Base-by-base conservation (phyloP, 1,284 basidiomycete genomes). In the Tausonia pullulans region DNA sequence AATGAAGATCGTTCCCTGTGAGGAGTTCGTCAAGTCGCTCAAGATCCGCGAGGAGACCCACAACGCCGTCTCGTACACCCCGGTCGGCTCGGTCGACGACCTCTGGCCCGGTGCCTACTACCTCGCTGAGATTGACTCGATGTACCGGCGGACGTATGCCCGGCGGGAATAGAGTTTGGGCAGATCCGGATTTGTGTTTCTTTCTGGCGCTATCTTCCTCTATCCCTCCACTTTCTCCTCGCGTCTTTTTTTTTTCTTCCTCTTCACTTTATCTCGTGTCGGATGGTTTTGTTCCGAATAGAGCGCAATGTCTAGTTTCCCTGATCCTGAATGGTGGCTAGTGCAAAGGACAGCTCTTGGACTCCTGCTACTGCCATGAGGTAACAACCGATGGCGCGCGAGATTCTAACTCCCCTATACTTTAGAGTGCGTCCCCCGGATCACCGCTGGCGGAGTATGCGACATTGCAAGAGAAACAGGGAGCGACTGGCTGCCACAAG, bases 21-120 rank as follows among this genome's bases (percentile, higher is more conserved):
- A 92, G 74, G 87, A 92, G 71, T 90, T 88, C 74, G 85, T 90
- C 56, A 82, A 84, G 68, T 82, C 86, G 50, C 81, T 91, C 69
- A 77, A 84, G 83, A 90, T 83, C 75, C 89, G 93, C 63, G 95
- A 98, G 80, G 87, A 89, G 78, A 97, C 95, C 81, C 94, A 98
- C 82, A 97, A 95, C 74, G 86, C 90, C 39, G 84, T 84, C 67
- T 81, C 87, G 72, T 98, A 90, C 80, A 83, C 83, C 7, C 95
- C 95, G 14, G 82, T 85, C 67, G 95, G 95, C 65, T 85, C 84
- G 46, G 77, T 95, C 68, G 87, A 92, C 69, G 87, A 97, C 81
- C 87, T 99, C 75, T 95, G 92, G 89, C 87, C 89, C 3, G 91
- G 91, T 57, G 82, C 88, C 40, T 98, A 87, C 81, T 98, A 98